Evolutionary conservation across 129 eudicot genomes (phyloP).

Genomic region (Scalesia atractyloides): DNA sequence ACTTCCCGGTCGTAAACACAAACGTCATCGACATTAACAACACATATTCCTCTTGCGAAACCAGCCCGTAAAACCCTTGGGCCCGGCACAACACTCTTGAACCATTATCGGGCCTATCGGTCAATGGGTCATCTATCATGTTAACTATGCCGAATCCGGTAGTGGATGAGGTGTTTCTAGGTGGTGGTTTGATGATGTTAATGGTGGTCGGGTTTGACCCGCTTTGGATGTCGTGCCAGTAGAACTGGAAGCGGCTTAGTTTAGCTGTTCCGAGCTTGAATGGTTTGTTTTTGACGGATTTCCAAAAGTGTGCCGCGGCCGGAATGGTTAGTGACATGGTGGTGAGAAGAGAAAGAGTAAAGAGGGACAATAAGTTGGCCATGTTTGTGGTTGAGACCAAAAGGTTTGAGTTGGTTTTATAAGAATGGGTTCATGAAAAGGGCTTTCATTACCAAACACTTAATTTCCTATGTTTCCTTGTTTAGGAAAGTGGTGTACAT

Average conservation of each 20-base stretch:
- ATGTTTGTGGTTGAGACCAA: slow-evolving; percentile 3
- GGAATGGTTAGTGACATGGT: slow-evolving; percentile 11
- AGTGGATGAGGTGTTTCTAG: background rate
- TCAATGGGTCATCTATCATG: slow-evolving; percentile 54
- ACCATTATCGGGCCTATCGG: slow-evolving; percentile 25
- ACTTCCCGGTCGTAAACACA: slow-evolving; percentile 35
- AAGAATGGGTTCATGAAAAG: slow-evolving; percentile 28
- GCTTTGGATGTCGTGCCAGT: slow-evolving; percentile 39
- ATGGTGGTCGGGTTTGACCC: slow-evolving; percentile 38
- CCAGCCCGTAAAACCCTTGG: slow-evolving; percentile 46
- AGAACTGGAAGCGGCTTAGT: slow-evolving; percentile 39
- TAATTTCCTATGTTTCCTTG: background rate
- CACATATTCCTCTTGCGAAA: slow-evolving; percentile 29
- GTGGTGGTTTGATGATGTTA: slow-evolving; percentile 9
- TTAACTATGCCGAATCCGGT: slow-evolving; percentile 29
- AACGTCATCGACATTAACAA: slow-evolving; percentile 45
- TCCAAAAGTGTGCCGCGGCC: slow-evolving; percentile 7
- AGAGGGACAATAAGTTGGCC: slow-evolving; percentile 14
- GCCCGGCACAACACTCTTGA: slow-evolving; percentile 54
- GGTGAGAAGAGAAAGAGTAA: slow-evolving; percentile 17
- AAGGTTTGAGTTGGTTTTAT: slow-evolving; percentile 6
- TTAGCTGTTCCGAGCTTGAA: slow-evolving; percentile 27
- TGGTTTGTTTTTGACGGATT: background rate
- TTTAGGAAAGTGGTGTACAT: slow-evolving; percentile 4
- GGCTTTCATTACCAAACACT: slow-evolving; percentile 27